phyloP scores from a whole-genome alignment of 2,329 filamentous ascomycete genomes.

The Stromatinia cepivora region DNA sequence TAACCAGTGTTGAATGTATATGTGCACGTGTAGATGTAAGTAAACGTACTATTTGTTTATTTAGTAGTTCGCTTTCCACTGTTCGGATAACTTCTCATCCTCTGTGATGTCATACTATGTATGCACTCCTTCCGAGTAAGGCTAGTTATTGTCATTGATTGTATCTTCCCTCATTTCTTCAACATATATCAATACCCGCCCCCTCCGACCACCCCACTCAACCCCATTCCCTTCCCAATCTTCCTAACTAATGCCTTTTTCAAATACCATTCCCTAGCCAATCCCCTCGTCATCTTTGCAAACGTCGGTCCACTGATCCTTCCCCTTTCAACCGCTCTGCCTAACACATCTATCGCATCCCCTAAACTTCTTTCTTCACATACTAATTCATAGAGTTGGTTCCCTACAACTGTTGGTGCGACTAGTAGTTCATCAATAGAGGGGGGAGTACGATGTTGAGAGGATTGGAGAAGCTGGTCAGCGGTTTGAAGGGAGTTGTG shows the following conservation, averaged over 20 bases:
- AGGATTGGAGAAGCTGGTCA: slow-evolving; percentile 72
- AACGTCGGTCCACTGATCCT: slow-evolving; percentile 71
- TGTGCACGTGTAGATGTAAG: background rate
- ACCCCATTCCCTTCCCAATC: slow-evolving; percentile 74
- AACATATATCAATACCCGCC: slow-evolving; percentile 11
- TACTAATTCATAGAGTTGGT: slow-evolving; percentile 85
- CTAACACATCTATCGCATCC: slow-evolving; percentile 82
- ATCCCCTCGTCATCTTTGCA: slow-evolving; percentile 71
- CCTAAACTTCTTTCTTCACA: slow-evolving; percentile 85
- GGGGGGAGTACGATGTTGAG: slow-evolving; percentile 67
- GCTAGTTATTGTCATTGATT: background rate
- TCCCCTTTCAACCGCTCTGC: slow-evolving; percentile 71
- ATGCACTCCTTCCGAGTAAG: background rate
- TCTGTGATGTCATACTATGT: background rate
- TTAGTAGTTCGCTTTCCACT: background rate
- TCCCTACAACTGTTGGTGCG: slow-evolving; percentile 89
- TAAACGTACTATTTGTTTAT: background rate
- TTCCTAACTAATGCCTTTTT: slow-evolving; percentile 80
- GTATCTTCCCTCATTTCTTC: background rate
- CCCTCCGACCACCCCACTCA: slow-evolving; percentile 42
- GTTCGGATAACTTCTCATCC: background rate
- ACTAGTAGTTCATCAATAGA: slow-evolving; percentile 88
- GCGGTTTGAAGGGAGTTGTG: slow-evolving; percentile 76
- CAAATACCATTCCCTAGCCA: slow-evolving; percentile 78
- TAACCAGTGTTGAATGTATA: background rate